Evolutionary conservation across 306 rosid genomes (phyloP).

Genomic region (Trifolium dubium): DNA sequence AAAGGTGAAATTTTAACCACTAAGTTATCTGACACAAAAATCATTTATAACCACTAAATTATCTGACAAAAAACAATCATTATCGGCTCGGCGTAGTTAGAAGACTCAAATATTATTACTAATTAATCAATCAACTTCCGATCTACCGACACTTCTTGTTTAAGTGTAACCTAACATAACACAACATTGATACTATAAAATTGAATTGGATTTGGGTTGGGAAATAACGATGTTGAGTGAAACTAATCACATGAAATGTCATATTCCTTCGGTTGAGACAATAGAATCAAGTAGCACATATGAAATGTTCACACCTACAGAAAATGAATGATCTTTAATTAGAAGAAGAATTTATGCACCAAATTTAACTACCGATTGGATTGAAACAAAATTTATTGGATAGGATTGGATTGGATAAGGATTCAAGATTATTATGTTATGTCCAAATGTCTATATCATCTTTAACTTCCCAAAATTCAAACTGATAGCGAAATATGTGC

Average conservation of each 20-base stretch:
- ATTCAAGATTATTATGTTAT: not conserved
- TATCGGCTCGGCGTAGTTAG: too few species aligned
- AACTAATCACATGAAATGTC: not conserved
- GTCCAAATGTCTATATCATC: not conserved
- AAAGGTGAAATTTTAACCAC: too few species aligned
- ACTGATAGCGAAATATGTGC: not conserved
- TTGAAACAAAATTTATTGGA: not conserved
- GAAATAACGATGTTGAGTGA: not conserved
- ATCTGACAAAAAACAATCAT: too few species aligned
- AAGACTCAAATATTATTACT: too few species aligned
- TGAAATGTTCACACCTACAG: too few species aligned
- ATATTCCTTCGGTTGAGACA: not conserved
- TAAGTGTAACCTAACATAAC: too few species aligned
- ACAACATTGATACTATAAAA: too few species aligned
- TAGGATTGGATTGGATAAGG: constrained; percentile 19
- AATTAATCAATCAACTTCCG: too few species aligned
- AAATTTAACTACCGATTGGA: not conserved
- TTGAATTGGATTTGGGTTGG: not conserved
- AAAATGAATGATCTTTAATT: too few species aligned
- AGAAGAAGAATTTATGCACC: not conserved
- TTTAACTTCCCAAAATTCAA: constrained; percentile 1
- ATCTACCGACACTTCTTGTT: too few species aligned
- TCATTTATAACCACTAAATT: too few species aligned
- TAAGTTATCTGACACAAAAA: too few species aligned
- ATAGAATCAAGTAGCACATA: not conserved